These are phyloP conservation scores for Fusarium protoensiforme DNA, from an alignment of 2,329 filamentous ascomycete species.

Conservation along the genomic window DNA sequence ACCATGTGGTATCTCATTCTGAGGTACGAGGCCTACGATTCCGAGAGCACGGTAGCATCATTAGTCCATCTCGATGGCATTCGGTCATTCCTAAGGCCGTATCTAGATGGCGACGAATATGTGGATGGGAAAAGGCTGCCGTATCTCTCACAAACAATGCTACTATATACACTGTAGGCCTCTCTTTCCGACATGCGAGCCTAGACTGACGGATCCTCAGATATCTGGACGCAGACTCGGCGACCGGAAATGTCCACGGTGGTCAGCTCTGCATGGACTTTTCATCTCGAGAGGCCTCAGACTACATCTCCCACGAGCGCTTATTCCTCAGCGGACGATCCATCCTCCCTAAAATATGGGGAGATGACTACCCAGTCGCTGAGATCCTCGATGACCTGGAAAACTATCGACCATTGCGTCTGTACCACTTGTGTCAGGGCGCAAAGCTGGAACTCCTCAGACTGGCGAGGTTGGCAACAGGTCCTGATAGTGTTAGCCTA, in stretches of 20 bases:
- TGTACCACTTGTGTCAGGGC: conserved; percentile 32
- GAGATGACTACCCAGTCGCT: conserved; percentile 26
- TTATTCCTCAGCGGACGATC: conserved; percentile 31
- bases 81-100: conserved; percentile 26
- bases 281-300: conserved; percentile 28
- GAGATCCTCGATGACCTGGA: conserved; percentile 36
- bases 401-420: conserved; percentile 31
- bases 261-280: conserved; percentile 34
- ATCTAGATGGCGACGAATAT: conserved; percentile 10
- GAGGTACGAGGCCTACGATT: conserved; percentile 29
- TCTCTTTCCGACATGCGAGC: fast-evolving
- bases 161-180: conserved; percentile 29
- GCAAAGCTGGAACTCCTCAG: conserved; percentile 32
- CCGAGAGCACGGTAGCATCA: conserved; percentile 22
- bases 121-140: conserved; percentile 10
- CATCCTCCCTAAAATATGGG: conserved; percentile 36
- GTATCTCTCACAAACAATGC: conserved; percentile 31
- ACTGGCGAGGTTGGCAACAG: conserved; percentile 10
- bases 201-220: not conserved
- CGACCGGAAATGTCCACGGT: conserved; percentile 21
- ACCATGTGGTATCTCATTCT: conserved; percentile 39
- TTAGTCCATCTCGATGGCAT: conserved; percentile 35
- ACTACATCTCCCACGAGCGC: conserved; percentile 37
- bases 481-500: not conserved
- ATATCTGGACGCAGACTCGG: conserved; percentile 36